A percentile compares a stretch with the other conserved stretches of the same genome.
Evolutionary conservation across 352 stramenopile species (phyloP).

Genomic region (Pythium phragmiticola): DNA sequence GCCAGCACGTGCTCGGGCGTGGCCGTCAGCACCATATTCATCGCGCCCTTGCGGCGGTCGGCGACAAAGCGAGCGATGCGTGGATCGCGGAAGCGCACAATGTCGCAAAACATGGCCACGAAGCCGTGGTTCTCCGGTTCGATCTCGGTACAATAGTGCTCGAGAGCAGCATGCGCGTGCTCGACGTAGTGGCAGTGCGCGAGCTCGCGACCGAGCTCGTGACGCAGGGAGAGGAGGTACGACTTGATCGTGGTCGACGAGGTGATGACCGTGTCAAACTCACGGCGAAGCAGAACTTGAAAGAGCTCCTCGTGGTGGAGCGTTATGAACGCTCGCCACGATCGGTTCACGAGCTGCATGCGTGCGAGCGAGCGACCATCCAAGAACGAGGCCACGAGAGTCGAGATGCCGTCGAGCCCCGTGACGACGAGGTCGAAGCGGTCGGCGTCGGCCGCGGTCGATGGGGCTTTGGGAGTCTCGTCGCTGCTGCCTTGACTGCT

Average conservation of each 20-base stretch:
- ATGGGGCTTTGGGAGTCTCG: neutral
- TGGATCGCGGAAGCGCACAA: slow-evolving; percentile 63
- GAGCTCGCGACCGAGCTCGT: slow-evolving; percentile 47
- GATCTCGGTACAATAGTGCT: slow-evolving; percentile 49
- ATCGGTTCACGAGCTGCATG: slow-evolving; percentile 41
- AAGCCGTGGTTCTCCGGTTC: slow-evolving; percentile 54
- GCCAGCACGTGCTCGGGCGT: slow-evolving; percentile 57
- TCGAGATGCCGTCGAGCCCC: slow-evolving; percentile 47
- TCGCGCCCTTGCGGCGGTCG: slow-evolving; percentile 48
- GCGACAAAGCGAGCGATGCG: slow-evolving; percentile 57
- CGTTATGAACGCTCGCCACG: slow-evolving; percentile 42
- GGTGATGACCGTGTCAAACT: slow-evolving; percentile 41
- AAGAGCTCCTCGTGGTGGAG: slow-evolving; percentile 45
- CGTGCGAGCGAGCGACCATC: slow-evolving; percentile 42
- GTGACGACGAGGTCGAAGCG: slow-evolving; percentile 32
- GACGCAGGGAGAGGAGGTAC: slow-evolving; percentile 46
- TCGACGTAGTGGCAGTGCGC: slow-evolving; percentile 43
- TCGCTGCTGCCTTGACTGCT: neutral
- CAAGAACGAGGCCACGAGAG: slow-evolving; percentile 52
- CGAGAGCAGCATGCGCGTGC: slow-evolving; percentile 39
- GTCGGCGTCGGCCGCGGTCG: neutral
- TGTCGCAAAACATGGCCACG: slow-evolving; percentile 77
- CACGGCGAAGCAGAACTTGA: slow-evolving; percentile 31
- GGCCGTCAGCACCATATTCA: slow-evolving; percentile 61
- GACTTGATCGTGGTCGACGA: slow-evolving; percentile 52